These are phyloP conservation scores for Pestalotiopsis fici DNA, from an alignment of 2,329 filamentous ascomycete species.

Conservation along the genomic window DNA sequence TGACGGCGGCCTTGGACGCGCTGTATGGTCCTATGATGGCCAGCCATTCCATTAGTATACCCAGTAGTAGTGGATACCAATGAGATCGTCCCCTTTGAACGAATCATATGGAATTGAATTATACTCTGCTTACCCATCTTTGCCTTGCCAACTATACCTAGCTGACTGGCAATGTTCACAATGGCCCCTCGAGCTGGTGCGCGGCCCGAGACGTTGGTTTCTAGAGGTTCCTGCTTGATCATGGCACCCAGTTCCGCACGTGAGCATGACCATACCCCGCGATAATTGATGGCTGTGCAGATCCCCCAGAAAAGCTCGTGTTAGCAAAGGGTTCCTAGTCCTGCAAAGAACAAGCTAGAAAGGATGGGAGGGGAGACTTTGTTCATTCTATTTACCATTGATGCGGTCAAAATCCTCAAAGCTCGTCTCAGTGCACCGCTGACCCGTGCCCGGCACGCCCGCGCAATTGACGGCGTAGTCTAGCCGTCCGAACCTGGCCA, in stretches of 20 bases:
- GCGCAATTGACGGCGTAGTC: conserved; percentile 61
- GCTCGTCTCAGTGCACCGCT: conserved; percentile 45
- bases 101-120: background rate
- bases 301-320: background rate
- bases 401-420: conserved; percentile 51
- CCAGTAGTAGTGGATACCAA: background rate
- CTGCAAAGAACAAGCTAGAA: too few species aligned
- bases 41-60: background rate
- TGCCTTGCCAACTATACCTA: conserved; percentile 48
- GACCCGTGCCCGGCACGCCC: conserved; percentile 45
- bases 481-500: conserved; percentile 41
- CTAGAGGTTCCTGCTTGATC: conserved; percentile 43
- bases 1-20: conserved; percentile 58
- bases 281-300: conserved; percentile 48
- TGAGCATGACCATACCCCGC: conserved; percentile 48
- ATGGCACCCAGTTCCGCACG: conserved; percentile 44
- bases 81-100: background rate
- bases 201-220: conserved; percentile 38
- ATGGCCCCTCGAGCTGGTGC: conserved; percentile 39
- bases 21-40: conserved; percentile 49
- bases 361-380: too few species aligned
- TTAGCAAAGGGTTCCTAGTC: background rate
- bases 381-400: conserved; percentile 30
- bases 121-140: conserved; percentile 24
- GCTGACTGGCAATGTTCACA: conserved; percentile 53